Evolutionary conservation across 768 basidiomycete species (phyloP), one percentile per base, ranked within the genome.

Genomic region (Cystoderma amianthinum): DNA sequence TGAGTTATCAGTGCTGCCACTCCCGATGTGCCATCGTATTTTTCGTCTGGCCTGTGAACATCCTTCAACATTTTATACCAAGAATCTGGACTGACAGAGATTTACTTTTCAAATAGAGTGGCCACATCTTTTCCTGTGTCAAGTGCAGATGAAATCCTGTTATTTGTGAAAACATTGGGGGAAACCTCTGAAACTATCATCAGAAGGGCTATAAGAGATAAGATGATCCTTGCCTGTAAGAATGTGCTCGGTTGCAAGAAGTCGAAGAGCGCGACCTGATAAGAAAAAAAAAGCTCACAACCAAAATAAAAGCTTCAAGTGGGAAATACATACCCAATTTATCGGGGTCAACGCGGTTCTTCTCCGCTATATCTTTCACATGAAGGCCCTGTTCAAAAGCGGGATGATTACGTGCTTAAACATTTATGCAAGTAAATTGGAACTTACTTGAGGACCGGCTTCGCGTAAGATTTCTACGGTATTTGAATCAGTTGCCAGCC

Each of bases 81-180:
- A 16, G 24, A 24, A 36, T 19, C 21, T 10, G 18, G 36, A 32
- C 23, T 38, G 25, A 16, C 23, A 23, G 28, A 22, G 32, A 41
- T 56, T 28, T 33, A 65, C 63, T 61, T 49, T 30, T 49, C 50
- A 36, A 51, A 46, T 17, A 65, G 52, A 5, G 52, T 60, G 21
- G 48, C 44, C 23, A 55, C 41, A 5, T 45, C 44, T 48, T 57
- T 63, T 10, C 42, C 46, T 21, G 57, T 65, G 34, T 54, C 56
- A 2, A 69, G 45, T 3, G 57, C 12, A 2, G 59, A 56, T 3
- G 65, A 65, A 11, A 59, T 45, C 13, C 60, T 57, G 47, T 67
- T 69, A 43, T 64, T 59, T 6, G 56, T 47, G 37, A 62, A 69
- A 2, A 60, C 56, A 42, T 64, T 48, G 4, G 61, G 59, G 2